phyloP scores from a whole-genome alignment of 2,329 filamentous ascomycete species.

The Pestalotiopsis sp. region DNA sequence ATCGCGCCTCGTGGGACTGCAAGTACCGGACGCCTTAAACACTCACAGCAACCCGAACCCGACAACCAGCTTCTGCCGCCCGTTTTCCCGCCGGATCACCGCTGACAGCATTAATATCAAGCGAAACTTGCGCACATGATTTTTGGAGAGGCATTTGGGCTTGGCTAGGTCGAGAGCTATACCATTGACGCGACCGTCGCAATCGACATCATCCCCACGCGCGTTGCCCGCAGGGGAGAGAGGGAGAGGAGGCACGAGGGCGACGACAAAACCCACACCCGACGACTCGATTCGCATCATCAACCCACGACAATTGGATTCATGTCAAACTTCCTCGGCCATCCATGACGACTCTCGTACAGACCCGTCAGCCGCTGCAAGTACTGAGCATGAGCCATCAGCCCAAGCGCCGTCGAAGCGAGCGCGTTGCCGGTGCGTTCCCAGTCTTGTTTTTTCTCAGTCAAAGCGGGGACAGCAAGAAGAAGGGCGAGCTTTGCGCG shows the following conservation, averaged over 20 bases:
- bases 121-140: neutral
- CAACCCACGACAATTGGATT: conserved; percentile 17
- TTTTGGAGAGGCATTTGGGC: neutral
- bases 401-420: conserved; percentile 64
- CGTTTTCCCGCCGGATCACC: neutral
- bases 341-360: conserved; percentile 74
- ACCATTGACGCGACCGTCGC: conserved; percentile 24
- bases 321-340: conserved; percentile 38
- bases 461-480: neutral
- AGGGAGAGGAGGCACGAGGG: neutral
- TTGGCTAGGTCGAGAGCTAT: neutral
- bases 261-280: neutral
- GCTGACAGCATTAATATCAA: conserved; percentile 5
- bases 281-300: conserved; percentile 1
- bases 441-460: neutral
- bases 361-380: conserved; percentile 66
- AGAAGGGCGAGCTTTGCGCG: neutral
- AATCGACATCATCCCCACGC: conserved; percentile 10
- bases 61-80: neutral
- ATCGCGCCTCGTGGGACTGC: conserved; percentile 8
- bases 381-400: conserved; percentile 70
- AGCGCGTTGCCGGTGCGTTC: conserved; percentile 65
- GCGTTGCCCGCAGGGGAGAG: neutral
- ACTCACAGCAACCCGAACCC: neutral
- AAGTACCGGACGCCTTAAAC: conserved; percentile 1